Conservation (phyloP, 163 green algal species). For the Chloroidium sp. region DNA sequence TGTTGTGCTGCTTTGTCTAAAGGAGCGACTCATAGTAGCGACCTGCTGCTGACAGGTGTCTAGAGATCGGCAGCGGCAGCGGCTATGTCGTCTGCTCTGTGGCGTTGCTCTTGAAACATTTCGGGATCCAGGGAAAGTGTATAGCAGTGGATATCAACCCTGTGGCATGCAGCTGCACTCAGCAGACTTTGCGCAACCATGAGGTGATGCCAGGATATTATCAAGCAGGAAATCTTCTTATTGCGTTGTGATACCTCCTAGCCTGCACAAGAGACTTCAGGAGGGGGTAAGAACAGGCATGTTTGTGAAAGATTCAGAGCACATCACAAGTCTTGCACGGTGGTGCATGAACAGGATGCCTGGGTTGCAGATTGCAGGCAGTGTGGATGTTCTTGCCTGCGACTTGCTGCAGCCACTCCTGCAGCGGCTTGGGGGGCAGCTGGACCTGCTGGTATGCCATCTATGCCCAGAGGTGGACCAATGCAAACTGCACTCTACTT, state of each 20-base stretch:
- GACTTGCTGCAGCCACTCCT: constrained; percentile 34
- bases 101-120: constrained; percentile 44
- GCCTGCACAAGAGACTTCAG: not conserved
- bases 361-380: constrained; percentile 19
- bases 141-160: constrained; percentile 70
- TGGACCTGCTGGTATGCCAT: constrained; percentile 48
- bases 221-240: not conserved
- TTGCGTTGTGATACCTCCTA: not conserved
- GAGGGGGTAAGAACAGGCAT: not conserved
- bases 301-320: not conserved
- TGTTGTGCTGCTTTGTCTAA: not conserved
- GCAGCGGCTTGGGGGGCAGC: constrained; percentile 4
- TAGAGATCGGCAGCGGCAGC: constrained; percentile 78
- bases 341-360: not conserved
- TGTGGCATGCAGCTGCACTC: constrained; percentile 42
- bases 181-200: constrained; percentile 52
- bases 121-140: constrained; percentile 18
- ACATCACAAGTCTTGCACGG: not conserved
- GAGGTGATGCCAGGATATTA: constrained; percentile 16
- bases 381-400: constrained; percentile 33
- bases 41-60: constrained; percentile 18
- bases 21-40: not conserved
- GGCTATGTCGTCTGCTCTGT: constrained; percentile 73
- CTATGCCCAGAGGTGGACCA: not conserved
- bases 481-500: not conserved